Evolutionary conservation across 805 yeast genomes (phyloP).

Genomic region (Cyberlindnera lachancei): DNA sequence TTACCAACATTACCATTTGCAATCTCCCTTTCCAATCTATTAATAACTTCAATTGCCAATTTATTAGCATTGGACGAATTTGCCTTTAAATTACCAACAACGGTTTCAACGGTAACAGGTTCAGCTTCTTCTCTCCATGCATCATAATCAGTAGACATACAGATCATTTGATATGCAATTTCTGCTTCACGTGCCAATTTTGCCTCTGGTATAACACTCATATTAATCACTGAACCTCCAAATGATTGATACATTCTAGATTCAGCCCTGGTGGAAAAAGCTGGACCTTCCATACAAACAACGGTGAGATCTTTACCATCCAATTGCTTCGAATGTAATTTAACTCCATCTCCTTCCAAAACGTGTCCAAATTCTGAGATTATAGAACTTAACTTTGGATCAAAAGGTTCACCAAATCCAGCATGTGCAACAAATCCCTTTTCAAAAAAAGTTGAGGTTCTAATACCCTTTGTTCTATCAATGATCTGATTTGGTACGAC

Average conservation of each 20-base stretch:
- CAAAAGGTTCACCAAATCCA: constrained; percentile 96
- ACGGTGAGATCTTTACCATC: constrained; percentile 72
- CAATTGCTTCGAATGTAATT: constrained; percentile 59
- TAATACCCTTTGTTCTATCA: constrained; percentile 93
- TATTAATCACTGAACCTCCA: constrained; percentile 94
- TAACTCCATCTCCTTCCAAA: constrained; percentile 39
- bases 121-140: constrained; percentile 96
- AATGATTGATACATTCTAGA: constrained; percentile 75
- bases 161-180: constrained; percentile 92
- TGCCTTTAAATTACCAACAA: constrained; percentile 82
- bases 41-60: constrained; percentile 64
- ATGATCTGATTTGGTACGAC: constrained; percentile 95
- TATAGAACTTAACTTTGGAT: constrained; percentile 57
- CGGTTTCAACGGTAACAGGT: constrained; percentile 97
- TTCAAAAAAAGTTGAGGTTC: constrained; percentile 79
- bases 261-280: constrained; percentile 94
- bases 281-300: constrained; percentile 99
- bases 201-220: constrained; percentile 97
- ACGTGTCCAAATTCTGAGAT: constrained; percentile 53
- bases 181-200: constrained; percentile 97
- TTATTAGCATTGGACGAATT: constrained; percentile 81
- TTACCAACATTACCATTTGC: constrained; percentile 57
- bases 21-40: constrained; percentile 55
- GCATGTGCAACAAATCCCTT: constrained; percentile 95
- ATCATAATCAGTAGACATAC: constrained; percentile 98